phyloP scores from a whole-genome alignment of 768 basidiomycete species.

The Holtermannia corniformis region DNA sequence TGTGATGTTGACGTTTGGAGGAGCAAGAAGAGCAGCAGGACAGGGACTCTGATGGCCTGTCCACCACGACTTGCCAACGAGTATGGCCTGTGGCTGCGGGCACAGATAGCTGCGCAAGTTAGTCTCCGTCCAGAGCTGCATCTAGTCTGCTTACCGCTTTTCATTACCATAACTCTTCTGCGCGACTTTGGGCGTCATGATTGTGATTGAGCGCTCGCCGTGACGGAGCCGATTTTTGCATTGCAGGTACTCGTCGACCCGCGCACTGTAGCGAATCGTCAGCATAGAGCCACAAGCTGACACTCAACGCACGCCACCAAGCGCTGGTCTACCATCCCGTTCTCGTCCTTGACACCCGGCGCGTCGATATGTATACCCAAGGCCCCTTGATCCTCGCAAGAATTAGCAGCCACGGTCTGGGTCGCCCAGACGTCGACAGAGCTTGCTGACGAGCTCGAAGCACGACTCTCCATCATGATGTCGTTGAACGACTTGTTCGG shows the following conservation, averaged over 20 bases:
- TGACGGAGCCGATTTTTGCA: constrained; percentile 73
- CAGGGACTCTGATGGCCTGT: constrained; percentile 60
- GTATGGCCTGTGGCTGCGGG: constrained; percentile 83
- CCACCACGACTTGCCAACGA: constrained; percentile 96
- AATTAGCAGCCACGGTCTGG: no score
- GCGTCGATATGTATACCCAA: no score
- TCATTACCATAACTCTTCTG: constrained; percentile 97
- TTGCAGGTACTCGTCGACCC: constrained; percentile 58
- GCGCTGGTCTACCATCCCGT: not conserved
- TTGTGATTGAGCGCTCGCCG: constrained; percentile 86
- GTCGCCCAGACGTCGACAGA: constrained; percentile 20
- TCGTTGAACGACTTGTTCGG: constrained; percentile 20
- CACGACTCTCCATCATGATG: constrained; percentile 19
- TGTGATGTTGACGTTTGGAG: constrained; percentile 71
- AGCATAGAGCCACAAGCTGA: not conserved
- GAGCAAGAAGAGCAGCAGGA: constrained; percentile 42
- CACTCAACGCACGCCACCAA: not conserved
- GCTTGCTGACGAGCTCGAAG: constrained; percentile 23
- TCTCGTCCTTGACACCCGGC: not conserved
- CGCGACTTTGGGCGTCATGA: constrained; percentile 96
- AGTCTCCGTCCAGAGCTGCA: constrained; percentile 33
- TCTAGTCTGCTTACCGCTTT: constrained; percentile 58
- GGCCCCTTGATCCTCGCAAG: no score
- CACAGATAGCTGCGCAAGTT: constrained; percentile 90
- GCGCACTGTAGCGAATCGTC: constrained; percentile 3